Conservation (phyloP, 2,329 filamentous ascomycete species). For the Sclerotinia subarctica region DNA sequence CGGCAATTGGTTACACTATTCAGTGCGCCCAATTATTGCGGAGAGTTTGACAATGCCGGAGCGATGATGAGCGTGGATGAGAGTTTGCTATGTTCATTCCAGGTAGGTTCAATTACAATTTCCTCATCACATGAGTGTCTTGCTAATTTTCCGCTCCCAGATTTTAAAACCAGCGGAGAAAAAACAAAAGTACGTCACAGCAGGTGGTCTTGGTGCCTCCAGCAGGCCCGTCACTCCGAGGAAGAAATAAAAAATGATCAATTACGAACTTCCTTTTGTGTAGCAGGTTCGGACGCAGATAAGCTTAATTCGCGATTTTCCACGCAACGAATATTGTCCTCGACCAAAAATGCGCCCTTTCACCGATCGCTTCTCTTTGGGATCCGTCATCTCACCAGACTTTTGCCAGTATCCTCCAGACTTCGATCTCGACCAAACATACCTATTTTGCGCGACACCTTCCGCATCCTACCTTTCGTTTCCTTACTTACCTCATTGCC, state of each 20-base stretch:
- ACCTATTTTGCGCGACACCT: conserved; percentile 31
- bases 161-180: conserved; percentile 99
- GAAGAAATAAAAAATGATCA: conserved; percentile 67
- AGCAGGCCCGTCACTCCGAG: conserved; percentile 67
- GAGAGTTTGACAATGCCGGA: conserved; percentile 98
- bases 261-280: conserved; percentile 65
- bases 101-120: conserved; percentile 53
- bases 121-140: not conserved
- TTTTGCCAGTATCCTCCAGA: conserved; percentile 26
- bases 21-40: conserved; percentile 98
- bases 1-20: conserved; percentile 96
- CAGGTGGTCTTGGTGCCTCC: conserved; percentile 58
- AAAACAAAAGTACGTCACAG: conserved; percentile 99
- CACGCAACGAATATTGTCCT: conserved; percentile 32
- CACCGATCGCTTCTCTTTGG: conserved; percentile 24
- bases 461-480: conserved; percentile 19
- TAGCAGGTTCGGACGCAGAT: conserved; percentile 96
- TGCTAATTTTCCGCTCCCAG: conserved; percentile 45
- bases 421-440: conserved; percentile 34
- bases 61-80: conserved; percentile 99
- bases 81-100: conserved; percentile 97
- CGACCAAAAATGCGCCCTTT: conserved; percentile 27
- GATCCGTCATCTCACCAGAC: conserved; percentile 25
- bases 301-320: conserved; percentile 44
- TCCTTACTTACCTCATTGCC: conserved; percentile 15